Percentiles rank a stretch among this genome's conserved stretches.
Conservation (phyloP, 495 filamentous ascomycete species). For the Penicillium lividum region DNA sequence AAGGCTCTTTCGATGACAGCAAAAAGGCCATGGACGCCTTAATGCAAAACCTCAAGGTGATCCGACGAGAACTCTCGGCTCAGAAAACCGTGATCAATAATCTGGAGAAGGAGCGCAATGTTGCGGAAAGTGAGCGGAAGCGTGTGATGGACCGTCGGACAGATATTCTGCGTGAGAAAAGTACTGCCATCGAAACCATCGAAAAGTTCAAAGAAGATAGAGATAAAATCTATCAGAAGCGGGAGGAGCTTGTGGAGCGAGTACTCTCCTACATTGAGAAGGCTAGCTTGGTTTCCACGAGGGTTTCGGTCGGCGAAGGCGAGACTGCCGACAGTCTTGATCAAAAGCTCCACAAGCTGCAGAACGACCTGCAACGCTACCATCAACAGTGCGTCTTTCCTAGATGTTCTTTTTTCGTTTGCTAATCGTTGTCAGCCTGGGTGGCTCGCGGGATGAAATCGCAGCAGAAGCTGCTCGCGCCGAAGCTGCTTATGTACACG, state of each 20-base stretch:
- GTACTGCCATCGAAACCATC: slow-evolving; percentile 56
- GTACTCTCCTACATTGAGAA: slow-evolving; percentile 58
- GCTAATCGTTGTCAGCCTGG: slow-evolving; percentile 49
- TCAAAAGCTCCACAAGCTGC: slow-evolving; percentile 60
- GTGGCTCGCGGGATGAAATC: slow-evolving; percentile 69
- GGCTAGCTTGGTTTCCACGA: slow-evolving; percentile 55
- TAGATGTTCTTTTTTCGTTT: not conserved
- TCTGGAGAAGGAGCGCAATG: slow-evolving; percentile 46
- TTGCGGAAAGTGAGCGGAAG: slow-evolving; percentile 59
- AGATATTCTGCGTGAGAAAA: slow-evolving; percentile 63
- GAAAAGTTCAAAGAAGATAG: slow-evolving; percentile 51
- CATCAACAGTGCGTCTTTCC: slow-evolving; percentile 46
- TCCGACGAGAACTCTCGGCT: slow-evolving; percentile 41
- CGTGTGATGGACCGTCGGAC: slow-evolving; percentile 51
- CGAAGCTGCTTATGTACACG: slow-evolving; percentile 41
- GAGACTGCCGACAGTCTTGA: slow-evolving; percentile 65
- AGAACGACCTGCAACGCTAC: slow-evolving; percentile 53
- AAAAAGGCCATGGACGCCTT: slow-evolving; percentile 51
- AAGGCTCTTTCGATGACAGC: slow-evolving; percentile 54
- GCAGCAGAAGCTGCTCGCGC: slow-evolving; percentile 49
- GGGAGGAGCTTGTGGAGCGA: slow-evolving; percentile 41
- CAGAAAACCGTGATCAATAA: slow-evolving; percentile 43
- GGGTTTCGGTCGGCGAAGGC: slow-evolving; percentile 67
- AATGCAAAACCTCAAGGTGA: slow-evolving; percentile 41
- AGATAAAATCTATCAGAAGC: slow-evolving; percentile 44